These are phyloP conservation scores for Scedosporium apiospermum DNA, from an alignment of 2,329 filamentous ascomycete species.

Conservation along the genomic window DNA sequence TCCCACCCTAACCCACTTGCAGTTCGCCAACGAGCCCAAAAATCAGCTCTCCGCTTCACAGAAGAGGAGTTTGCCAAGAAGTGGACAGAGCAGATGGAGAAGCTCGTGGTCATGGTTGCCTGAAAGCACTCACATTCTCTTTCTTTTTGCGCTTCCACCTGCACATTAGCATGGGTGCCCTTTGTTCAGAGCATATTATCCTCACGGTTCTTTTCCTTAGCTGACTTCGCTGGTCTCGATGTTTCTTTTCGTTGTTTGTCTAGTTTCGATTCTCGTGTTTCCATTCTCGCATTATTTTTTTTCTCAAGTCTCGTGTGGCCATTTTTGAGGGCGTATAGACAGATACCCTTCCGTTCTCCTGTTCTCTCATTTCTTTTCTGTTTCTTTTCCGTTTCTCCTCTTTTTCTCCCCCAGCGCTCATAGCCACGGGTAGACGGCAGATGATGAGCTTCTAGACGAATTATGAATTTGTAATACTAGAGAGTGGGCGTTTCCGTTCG, in stretches of 20 bases:
- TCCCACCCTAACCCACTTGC: slow-evolving; percentile 61
- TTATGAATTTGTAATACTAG: neutral
- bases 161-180: neutral
- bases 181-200: neutral
- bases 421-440: neutral
- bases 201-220: neutral
- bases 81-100: slow-evolving; percentile 69
- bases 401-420: neutral
- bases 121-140: slow-evolving; percentile 6
- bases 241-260: neutral
- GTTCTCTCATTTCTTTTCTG: neutral
- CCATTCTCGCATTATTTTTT: neutral
- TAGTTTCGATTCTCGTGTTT: neutral
- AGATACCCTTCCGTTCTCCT: slow-evolving; percentile 2
- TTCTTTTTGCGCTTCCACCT: neutral
- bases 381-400: neutral
- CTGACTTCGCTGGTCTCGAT: neutral
- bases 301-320: neutral
- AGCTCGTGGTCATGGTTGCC: slow-evolving; percentile 46
- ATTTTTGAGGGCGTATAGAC: slow-evolving; percentile 7
- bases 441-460: neutral
- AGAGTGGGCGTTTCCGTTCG: too few relatives aligned
- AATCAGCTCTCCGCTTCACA: slow-evolving; percentile 75
- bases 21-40: slow-evolving; percentile 66
- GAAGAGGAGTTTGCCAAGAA: slow-evolving; percentile 74